Conservation (phyloP, 495 filamentous ascomycete species). For the Annulohypoxylon nitens region DNA sequence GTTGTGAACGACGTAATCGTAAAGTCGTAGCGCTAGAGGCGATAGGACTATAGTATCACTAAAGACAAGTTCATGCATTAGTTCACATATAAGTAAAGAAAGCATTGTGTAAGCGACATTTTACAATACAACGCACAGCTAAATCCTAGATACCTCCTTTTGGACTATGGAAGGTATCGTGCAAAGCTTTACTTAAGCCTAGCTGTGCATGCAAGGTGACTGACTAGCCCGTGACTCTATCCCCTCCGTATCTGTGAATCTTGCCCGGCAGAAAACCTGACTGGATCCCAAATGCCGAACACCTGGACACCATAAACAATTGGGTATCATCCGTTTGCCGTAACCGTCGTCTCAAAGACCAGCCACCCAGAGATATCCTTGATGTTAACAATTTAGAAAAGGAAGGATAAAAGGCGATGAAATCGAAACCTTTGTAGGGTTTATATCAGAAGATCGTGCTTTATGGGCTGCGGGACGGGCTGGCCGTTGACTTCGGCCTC, state of each 20-base stretch:
- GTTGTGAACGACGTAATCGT: too few species aligned
- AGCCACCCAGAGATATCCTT: slow-evolving; percentile 2
- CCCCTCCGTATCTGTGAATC: background rate
- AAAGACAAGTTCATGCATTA: background rate
- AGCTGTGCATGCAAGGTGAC: background rate
- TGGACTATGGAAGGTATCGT: background rate
- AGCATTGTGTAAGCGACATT: background rate
- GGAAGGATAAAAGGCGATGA: background rate
- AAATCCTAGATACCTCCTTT: background rate
- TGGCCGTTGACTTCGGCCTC: slow-evolving; percentile 44
- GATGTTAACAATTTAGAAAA: background rate
- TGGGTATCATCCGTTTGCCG: slow-evolving; percentile 35
- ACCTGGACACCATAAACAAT: slow-evolving; percentile 1
- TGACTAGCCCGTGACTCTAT: background rate
- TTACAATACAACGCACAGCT: background rate
- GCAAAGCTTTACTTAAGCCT: background rate
- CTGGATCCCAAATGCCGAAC: background rate
- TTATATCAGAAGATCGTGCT: slow-evolving; percentile 53
- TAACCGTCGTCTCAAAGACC: slow-evolving; percentile 1
- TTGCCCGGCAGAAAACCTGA: too few species aligned
- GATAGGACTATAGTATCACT: too few species aligned
- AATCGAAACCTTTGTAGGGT: background rate
- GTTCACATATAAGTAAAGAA: background rate
- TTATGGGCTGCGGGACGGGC: slow-evolving; percentile 52
- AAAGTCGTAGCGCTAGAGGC: too few species aligned